Conservation (phyloP, 176 grass and related monocot genomes). For the Phyllostachys edulis region DNA sequence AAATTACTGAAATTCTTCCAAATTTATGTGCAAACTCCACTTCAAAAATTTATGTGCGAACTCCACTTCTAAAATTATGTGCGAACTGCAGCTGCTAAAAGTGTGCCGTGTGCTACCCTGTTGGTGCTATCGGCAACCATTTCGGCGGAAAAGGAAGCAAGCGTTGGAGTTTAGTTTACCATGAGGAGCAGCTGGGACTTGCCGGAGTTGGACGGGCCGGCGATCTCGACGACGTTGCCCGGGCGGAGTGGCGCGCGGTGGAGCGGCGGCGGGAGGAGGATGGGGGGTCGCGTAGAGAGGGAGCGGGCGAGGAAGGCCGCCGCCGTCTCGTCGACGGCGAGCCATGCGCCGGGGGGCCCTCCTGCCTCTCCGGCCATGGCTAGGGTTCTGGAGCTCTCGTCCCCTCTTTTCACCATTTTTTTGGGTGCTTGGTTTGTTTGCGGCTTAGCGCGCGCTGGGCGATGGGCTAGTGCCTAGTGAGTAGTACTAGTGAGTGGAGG, state of each 20-base stretch:
- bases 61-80: not conserved
- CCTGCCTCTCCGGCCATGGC: constrained; percentile 39
- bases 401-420: not conserved
- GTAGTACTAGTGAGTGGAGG: not conserved
- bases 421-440: not conserved
- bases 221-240: constrained; percentile 87
- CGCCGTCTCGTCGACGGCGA: constrained; percentile 66
- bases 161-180: constrained; percentile 31
- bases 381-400: constrained; percentile 42
- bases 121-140: not conserved
- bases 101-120: not conserved
- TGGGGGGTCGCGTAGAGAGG: constrained; percentile 56
- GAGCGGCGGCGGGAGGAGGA: constrained; percentile 72
- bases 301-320: constrained; percentile 56
- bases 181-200: constrained; percentile 82
- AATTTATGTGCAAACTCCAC: not conserved
- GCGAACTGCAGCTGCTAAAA: not conserved
- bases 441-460: constrained; percentile 5
- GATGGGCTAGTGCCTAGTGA: not conserved
- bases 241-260: constrained; percentile 79
- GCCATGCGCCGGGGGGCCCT: constrained; percentile 49
- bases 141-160: not conserved
- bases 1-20: not conserved
- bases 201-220: constrained; percentile 78
- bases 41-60: too few relatives aligned